A percentile compares a stretch with the other conserved stretches of the same genome.
Evolutionary conservation across 2,329 filamentous ascomycete genomes (phyloP).

Genomic region (Stemphylium vesicarium): DNA sequence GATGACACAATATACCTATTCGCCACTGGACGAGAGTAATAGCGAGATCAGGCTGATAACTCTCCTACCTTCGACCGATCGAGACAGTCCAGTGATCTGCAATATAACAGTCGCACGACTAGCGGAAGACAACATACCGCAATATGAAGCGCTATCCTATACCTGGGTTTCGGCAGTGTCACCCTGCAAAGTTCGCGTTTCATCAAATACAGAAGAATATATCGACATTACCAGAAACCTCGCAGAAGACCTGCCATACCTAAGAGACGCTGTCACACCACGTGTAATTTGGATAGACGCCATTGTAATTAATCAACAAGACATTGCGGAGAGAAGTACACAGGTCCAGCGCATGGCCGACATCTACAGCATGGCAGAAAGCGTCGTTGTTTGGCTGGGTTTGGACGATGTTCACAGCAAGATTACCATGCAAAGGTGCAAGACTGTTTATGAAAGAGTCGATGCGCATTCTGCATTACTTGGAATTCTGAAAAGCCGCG

Average conservation of each 20-base stretch:
- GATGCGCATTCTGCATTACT: background rate
- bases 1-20: background rate
- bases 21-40: background rate
- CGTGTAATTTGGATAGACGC: background rate
- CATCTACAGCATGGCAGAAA: slow-evolving; percentile 1
- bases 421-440: background rate
- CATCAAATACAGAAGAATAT: background rate
- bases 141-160: background rate
- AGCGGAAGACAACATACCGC: background rate
- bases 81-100: slow-evolving; percentile 1
- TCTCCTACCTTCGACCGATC: background rate
- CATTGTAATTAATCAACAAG: background rate
- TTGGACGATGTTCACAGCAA: background rate
- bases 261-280: background rate
- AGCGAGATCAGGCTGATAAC: background rate
- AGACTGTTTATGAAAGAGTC: background rate
- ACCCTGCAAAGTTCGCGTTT: background rate
- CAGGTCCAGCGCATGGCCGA: slow-evolving; percentile 1
- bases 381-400: slow-evolving; percentile 4
- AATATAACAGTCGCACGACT: background rate
- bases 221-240: background rate
- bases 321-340: background rate
- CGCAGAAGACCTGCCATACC: background rate
- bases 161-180: background rate
- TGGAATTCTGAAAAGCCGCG: background rate